Conservation (phyloP, 2,329 filamentous ascomycete species). For the Neofusicoccum cordaticola region DNA sequence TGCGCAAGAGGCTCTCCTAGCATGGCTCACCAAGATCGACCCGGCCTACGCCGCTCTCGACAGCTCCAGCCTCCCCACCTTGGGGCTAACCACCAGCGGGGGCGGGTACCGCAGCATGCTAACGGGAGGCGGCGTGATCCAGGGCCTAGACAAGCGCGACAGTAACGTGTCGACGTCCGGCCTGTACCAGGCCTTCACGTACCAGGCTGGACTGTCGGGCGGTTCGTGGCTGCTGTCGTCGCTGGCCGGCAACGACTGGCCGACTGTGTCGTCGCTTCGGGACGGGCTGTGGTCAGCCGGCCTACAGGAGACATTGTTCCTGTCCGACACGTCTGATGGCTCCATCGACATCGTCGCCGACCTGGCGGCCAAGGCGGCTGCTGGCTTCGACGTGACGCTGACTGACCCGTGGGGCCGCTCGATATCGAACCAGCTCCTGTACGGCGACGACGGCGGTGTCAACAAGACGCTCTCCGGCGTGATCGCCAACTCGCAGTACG, state of each 20-base stretch:
- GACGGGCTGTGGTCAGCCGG: conserved; percentile 41
- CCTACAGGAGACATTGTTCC: conserved; percentile 37
- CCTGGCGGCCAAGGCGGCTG: conserved; percentile 34
- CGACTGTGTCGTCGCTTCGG: conserved; percentile 42
- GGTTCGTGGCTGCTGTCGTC: conserved; percentile 48
- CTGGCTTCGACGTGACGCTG: conserved; percentile 41
- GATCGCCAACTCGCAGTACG: conserved; percentile 40
- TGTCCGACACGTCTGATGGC: conserved; percentile 36
- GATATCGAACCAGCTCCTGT: conserved; percentile 40
- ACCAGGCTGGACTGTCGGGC: conserved; percentile 47
- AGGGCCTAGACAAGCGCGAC: conserved; percentile 45
- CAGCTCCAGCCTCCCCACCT: conserved; percentile 37
- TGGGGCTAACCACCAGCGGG: conserved; percentile 38
- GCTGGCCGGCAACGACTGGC: conserved; percentile 46
- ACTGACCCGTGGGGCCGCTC: conserved; percentile 42
- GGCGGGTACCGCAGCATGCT: conserved; percentile 45
- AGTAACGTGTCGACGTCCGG: conserved; percentile 38
- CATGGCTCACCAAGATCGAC: conserved; percentile 37
- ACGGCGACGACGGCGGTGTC: conserved; percentile 39
- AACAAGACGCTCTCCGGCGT: conserved; percentile 34
- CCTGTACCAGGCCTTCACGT: conserved; percentile 46
- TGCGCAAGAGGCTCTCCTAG: conserved; percentile 37
- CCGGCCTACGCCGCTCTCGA: conserved; percentile 33
- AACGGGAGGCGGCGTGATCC: conserved; percentile 39
- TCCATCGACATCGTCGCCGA: conserved; percentile 30